Base-by-base conservation (phyloP, 2,329 filamentous ascomycete genomes). In the Pseudogymnoascus sp. region DNA sequence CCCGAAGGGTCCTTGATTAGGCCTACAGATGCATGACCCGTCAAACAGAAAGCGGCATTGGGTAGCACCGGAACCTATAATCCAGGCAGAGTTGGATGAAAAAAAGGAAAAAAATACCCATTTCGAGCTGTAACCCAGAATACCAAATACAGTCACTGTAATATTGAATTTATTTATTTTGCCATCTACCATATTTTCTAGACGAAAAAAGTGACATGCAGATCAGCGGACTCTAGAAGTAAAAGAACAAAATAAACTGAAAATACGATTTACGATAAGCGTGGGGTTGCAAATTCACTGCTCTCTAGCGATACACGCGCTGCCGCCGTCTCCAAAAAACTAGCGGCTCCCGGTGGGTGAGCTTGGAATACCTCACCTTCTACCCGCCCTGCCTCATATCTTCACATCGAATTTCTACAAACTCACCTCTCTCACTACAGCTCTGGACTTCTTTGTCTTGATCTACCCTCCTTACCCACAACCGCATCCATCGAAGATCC, bases 301-400 rank as follows among this genome's bases (percentile, higher is more conserved):
- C 59, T 16, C 12, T 60, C 59, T 60, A 60, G 59, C 59, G 59
- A 60, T 40, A 60, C 59, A 34, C 59, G 59, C 36, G 34, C 59
- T 60, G 34, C 34, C 59, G 59, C 18, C 59, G 56, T 31, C 59
- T 16, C 59, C 59, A 40, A 60, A 60, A 60, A 60, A 60, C 25
- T 60, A 60, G 59, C 59, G 59, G 31, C 31, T 60, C 18, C 16
- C 16, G 7, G 21, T 60, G 50, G 28, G n/a, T 60, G 59, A 60
- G 59, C 59, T 60, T 25, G 59, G 59, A 42, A 60, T 60, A 60
- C 59, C 59, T 60, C 59, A 40, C 59, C 59, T 42, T 59, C 36
- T 28, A 11, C 36, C 37, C 38, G 59, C 34, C 36, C 7, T 40
- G 21, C 23, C 59, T 60, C 12, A 25, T 25, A 40, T 40, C 34